These are phyloP conservation scores for Kwoniella sp. DNA, from an alignment of 768 basidiomycete genomes.

Conservation along the genomic window DNA sequence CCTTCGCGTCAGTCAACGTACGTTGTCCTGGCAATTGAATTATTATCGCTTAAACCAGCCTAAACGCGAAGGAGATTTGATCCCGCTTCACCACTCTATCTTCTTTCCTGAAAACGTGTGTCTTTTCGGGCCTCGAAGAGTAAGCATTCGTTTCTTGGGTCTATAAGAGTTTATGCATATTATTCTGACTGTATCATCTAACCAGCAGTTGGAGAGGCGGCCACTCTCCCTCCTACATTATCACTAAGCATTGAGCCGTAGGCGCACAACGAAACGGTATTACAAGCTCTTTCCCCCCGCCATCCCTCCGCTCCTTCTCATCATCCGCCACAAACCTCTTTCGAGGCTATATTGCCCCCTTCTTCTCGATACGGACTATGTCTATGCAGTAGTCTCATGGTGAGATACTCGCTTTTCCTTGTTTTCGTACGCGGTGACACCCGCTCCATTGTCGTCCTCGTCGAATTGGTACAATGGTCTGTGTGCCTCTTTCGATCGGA, in stretches of 20 bases:
- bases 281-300: too few relatives aligned
- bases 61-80: not conserved
- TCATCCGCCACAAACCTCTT: not conserved
- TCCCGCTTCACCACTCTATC: not conserved
- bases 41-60: not conserved
- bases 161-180: not conserved
- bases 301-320: not conserved
- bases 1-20: not conserved
- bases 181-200: not conserved
- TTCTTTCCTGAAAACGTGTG: not conserved
- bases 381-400: not conserved
- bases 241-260: too few relatives aligned
- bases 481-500: constrained; percentile 3
- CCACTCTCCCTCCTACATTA: too few relatives aligned
- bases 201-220: too few relatives aligned
- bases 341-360: not conserved
- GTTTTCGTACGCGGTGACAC: not conserved
- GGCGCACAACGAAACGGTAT: too few relatives aligned
- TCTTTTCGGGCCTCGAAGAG: not conserved
- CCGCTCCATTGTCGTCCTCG: not conserved
- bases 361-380: not conserved
- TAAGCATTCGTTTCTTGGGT: not conserved
- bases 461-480: constrained; percentile 4
- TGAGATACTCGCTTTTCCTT: not conserved
- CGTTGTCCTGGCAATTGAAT: not conserved